Base-by-base conservation (phyloP, 371 early-diverging fungal genomes). In the Gilbertella persicaria region DNA sequence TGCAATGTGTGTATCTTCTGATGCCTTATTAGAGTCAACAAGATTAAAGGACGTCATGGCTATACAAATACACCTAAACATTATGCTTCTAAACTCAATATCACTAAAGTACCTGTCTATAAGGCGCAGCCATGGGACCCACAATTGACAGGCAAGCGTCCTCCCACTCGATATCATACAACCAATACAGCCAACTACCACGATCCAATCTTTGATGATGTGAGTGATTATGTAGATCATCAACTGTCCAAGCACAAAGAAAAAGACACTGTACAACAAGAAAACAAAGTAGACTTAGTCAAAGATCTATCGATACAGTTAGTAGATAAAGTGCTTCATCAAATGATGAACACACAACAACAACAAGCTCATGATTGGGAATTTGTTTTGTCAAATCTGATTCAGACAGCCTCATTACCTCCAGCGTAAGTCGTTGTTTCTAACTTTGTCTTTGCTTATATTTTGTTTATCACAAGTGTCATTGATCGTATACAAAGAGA, bases 291-390 rank as follows among this genome's bases (percentile, higher is more conserved):
- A 4, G 45, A 30, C 3, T 45, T 30, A 1, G 17, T 45, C 26
- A 13, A 45, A 16, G 30, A 17, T 19, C 5, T 4, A 14, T 47
- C 36, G 2, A 2, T 47, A n/a, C 12, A 47, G 19, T 36, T 47
- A 16, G 4, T 47, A n/a, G 48, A 47, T 36, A 12, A 36, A 16
- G 6, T 24, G 13, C 21, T 47, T 4, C 7, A 20, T 5, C 29
- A 23, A 20, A 35, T 47, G 20, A 23, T 21, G 0, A 35, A 35
- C 20, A 16, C 36, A 33, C 35, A 35, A 16, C 12, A 47, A 35
- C 20, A 23, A 8, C 5, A 20, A 10, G 0, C 37, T 13, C n/a
- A 45, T 4, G 46, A 45, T 37, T 53, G 54, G 54, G 54, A 53
- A 16, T 53, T 37, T 21, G 24, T 45, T 12, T 5, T 53, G 26